Conservation (phyloP, 2,329 filamentous ascomycete species). For the Aspergillus quadricinctus region DNA sequence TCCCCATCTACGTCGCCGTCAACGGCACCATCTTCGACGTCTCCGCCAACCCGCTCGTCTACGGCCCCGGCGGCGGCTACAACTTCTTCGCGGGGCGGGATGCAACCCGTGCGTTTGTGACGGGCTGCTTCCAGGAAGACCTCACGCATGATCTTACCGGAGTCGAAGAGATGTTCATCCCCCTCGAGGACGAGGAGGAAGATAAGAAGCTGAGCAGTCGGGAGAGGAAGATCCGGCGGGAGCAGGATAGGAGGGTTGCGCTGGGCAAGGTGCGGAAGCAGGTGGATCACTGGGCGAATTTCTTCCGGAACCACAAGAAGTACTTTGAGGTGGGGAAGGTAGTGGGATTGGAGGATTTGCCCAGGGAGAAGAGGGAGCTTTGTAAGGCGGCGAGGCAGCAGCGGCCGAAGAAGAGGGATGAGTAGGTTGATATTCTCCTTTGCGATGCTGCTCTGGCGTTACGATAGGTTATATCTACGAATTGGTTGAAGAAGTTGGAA, state of each 20-base stretch:
- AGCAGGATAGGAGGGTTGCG: conserved; percentile 63
- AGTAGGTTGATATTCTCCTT: neutral
- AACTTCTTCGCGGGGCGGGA: conserved; percentile 81
- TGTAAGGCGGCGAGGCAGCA: conserved; percentile 68
- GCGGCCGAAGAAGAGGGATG: conserved; percentile 50
- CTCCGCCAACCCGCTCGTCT: conserved; percentile 51
- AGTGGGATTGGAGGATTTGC: conserved; percentile 39
- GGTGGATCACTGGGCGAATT: conserved; percentile 74
- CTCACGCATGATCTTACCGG: conserved; percentile 78
- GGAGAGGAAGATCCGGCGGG: conserved; percentile 51
- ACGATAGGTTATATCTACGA: conserved; percentile 6
- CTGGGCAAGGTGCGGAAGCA: conserved; percentile 60
- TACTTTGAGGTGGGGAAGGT: conserved; percentile 79
- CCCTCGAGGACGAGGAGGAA: conserved; percentile 56
- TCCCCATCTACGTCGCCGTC: conserved; percentile 86
- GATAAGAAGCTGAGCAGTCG: conserved; percentile 29
- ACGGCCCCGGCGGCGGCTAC: conserved; percentile 83
- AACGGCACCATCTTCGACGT: conserved; percentile 66
- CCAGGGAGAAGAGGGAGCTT: conserved; percentile 56
- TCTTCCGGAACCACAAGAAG: conserved; percentile 75
- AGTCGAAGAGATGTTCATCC: conserved; percentile 77
- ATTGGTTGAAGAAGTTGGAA: conserved; percentile 21
- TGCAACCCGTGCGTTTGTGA: conserved; percentile 83
- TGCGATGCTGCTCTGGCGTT: neutral
- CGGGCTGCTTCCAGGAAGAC: conserved; percentile 87